phyloP scores from a whole-genome alignment of 495 filamentous ascomycete genomes.

The Immersiella caudata region DNA sequence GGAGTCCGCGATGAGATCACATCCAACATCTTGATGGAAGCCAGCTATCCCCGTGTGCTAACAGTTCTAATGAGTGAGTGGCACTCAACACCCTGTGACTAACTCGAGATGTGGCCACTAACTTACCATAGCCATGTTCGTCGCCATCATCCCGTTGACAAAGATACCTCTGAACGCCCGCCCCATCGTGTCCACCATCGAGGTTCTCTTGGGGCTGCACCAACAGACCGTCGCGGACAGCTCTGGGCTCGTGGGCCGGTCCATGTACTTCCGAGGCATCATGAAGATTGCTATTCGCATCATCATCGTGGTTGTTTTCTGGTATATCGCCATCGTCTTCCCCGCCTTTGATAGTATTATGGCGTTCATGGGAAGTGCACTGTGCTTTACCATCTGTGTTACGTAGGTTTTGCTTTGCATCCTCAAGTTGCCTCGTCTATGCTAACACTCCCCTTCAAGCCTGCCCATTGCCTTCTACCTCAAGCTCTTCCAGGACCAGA shows the following conservation, averaged over 20 bases:
- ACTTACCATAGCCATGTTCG: conserved; percentile 58
- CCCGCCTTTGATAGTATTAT: conserved; percentile 92
- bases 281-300: conserved; percentile 66
- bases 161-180: conserved; percentile 92
- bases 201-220: conserved; percentile 76
- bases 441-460: conserved; percentile 12
- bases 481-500: conserved; percentile 85
- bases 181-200: conserved; percentile 82
- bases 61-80: conserved; percentile 65
- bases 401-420: conserved; percentile 52
- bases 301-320: conserved; percentile 42
- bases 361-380: conserved; percentile 86
- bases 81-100: not conserved
- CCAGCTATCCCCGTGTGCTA: conserved; percentile 73
- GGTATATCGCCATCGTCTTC: conserved; percentile 70
- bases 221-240: conserved; percentile 52
- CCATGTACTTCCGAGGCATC: conserved; percentile 59
- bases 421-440: conserved; percentile 12
- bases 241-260: conserved; percentile 53
- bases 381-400: conserved; percentile 94
- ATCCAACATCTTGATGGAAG: conserved; percentile 74
- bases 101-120: not conserved
- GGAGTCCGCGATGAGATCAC: conserved; percentile 84
- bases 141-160: conserved; percentile 90
- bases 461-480: conserved; percentile 87